Evolutionary conservation across 2,329 filamentous ascomycete species (phyloP), one percentile per base, ranked within the genome.

Genomic region (Paecilomyces sp.): DNA sequence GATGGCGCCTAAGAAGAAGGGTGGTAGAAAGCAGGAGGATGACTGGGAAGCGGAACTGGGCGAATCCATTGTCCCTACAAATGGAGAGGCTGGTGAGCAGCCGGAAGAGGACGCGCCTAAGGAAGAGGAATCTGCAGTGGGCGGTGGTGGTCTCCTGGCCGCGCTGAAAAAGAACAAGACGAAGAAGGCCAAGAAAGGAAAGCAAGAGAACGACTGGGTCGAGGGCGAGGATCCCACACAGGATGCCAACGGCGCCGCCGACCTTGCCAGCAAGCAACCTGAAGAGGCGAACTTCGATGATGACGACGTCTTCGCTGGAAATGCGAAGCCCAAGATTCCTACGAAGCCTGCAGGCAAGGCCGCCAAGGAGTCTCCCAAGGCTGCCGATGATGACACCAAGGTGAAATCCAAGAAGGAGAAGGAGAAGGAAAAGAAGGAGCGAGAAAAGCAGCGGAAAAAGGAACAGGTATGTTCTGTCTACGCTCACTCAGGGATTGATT

Each of bases 351-450:
- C 89, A 74, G 86, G 82, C 55, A 84, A 85, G 77, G 83, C 74
- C 73, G 79, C 77, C 69, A 81, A 76, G 71, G 73, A 73, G 56
- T 69, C 74, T 56, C 77, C 68, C 74, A 81, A 80, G 63, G 75
- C 79, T 55, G 74, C 76, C 13, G 81, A 78, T 11, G 82, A 81
- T 3, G 80, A 80, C 61, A 88, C 88, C 53, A 85, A 87, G 58
- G 83, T 97, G 55, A 87, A 97, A 79, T 96, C 91, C 47, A 99
- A 97, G 85, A 94, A 95, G 60, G 92, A 99, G 80, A 99, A 99
- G 81, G 94, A 99, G 76, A 96, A 91, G 78, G 83, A 93, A 71
- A 97, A 93, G 84, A 99, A 97, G 80, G 94, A 99, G 80, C 87
- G 91, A 62, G 94, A 99, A 81, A 99, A 99, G 86, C 90, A 94